phyloP scores from a whole-genome alignment of 371 early-diverging fungal species.

The Nematocida parisii region DNA sequence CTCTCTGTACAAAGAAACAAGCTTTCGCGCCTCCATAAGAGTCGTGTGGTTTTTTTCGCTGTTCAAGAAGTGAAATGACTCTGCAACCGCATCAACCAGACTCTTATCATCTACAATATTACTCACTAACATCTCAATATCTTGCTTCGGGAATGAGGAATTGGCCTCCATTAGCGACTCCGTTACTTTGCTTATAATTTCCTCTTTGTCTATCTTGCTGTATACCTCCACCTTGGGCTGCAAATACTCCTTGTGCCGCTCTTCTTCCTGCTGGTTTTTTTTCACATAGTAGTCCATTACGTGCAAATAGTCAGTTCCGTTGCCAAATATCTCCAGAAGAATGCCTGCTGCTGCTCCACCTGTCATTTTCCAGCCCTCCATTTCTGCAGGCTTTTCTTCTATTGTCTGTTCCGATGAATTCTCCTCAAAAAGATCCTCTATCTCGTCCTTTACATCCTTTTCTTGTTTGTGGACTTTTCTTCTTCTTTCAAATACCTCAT shows the following conservation, averaged over 20 bases:
- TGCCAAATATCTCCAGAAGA: slow-evolving; percentile 50
- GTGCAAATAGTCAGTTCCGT: slow-evolving; percentile 51
- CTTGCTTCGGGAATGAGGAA: slow-evolving; percentile 9
- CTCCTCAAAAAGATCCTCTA: slow-evolving; percentile 55
- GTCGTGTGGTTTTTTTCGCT: not conserved
- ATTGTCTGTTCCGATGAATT: slow-evolving; percentile 14
- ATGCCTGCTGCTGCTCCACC: slow-evolving; percentile 38
- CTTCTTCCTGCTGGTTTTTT: not conserved
- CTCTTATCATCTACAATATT: not conserved
- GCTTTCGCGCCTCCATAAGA: slow-evolving; percentile 3
- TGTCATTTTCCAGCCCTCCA: slow-evolving; percentile 16
- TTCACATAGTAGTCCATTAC: slow-evolving; percentile 6
- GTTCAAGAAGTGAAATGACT: slow-evolving; percentile 22
- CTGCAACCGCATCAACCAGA: not conserved
- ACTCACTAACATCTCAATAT: not conserved
- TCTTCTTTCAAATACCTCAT: slow-evolving; percentile 56
- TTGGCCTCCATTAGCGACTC: not conserved
- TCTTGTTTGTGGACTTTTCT: slow-evolving; percentile 56
- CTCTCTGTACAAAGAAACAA: slow-evolving; percentile 9
- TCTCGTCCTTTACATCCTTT: slow-evolving; percentile 44
- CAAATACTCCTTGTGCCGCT: not conserved
- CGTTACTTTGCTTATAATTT: slow-evolving; percentile 1
- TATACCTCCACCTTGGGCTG: not conserved
- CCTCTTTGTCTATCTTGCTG: slow-evolving; percentile 1
- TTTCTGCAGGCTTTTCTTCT: slow-evolving; percentile 31